A percentile compares a stretch with the other conserved stretches of the same genome.
These are phyloP conservation scores for Boletus edulis DNA, from an alignment of 768 basidiomycete genomes.

Conservation along the genomic window DNA sequence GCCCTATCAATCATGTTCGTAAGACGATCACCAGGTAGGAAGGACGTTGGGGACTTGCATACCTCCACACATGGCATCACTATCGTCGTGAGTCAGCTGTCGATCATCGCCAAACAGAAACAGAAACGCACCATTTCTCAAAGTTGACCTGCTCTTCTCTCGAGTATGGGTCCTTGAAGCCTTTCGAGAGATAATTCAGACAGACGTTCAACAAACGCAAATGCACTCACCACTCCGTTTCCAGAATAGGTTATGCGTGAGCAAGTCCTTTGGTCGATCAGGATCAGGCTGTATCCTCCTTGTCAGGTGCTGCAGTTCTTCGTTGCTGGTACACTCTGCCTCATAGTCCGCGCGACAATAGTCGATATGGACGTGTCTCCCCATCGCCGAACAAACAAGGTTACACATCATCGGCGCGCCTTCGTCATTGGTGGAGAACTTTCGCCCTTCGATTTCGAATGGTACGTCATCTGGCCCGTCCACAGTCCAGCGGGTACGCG, in stretches of 20 bases:
- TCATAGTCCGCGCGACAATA: conserved; percentile 45
- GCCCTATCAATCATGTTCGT: conserved; percentile 35
- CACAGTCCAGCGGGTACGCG: conserved; percentile 52
- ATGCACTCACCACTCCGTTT: conserved; percentile 46
- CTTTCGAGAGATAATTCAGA: conserved; percentile 23
- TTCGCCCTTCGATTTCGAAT: conserved; percentile 54
- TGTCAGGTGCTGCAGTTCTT: conserved; percentile 46
- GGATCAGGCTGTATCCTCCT: conserved; percentile 46
- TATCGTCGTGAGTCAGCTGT: conserved; percentile 12
- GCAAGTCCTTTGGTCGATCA: conserved; percentile 46
- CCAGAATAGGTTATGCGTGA: conserved; percentile 58
- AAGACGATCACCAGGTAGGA: background rate
- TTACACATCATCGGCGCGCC: conserved; percentile 67
- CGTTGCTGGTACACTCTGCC: conserved; percentile 36
- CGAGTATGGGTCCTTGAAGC: conserved; percentile 64
- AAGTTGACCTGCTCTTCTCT: conserved; percentile 54
- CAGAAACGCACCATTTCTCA: conserved; percentile 45
- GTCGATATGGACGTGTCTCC: conserved; percentile 56
- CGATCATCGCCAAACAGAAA: background rate
- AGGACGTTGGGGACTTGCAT: background rate
- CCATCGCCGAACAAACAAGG: conserved; percentile 52
- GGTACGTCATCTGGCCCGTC: conserved; percentile 49
- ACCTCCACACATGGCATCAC: conserved; percentile 55
- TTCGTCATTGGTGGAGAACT: conserved; percentile 51
- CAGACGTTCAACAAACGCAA: too few relatives aligned